A percentile compares a stretch with the other conserved stretches of the same genome.
phyloP scores from a whole-genome alignment of 768 basidiomycete species.

The Terana coerulea region DNA sequence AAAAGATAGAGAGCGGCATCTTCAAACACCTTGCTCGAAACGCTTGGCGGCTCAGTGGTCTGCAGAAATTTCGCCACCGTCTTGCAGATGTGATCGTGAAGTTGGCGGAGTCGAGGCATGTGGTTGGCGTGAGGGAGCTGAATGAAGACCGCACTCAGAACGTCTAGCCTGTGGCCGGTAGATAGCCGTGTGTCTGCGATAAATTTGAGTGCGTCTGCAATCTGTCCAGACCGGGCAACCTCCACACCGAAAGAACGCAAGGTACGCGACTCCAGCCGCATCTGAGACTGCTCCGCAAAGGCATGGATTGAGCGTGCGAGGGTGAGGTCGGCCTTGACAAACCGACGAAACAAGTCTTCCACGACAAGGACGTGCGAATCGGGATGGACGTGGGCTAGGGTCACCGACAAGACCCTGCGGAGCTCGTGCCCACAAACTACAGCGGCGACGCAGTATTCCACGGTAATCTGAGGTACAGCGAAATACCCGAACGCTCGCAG shows the following conservation, averaged over 20 bases:
- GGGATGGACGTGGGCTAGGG: background rate
- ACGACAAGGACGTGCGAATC: background rate
- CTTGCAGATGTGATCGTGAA: background rate
- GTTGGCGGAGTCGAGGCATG: background rate
- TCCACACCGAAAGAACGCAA: background rate
- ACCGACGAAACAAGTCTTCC: background rate
- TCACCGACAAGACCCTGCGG: background rate
- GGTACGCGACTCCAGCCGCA: background rate
- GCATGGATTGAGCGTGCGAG: background rate
- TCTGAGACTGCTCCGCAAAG: background rate
- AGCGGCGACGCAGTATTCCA: conserved; percentile 3
- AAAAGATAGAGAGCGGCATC: background rate
- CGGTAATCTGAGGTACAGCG: background rate
- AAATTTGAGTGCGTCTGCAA: background rate
- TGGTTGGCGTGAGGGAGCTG: background rate
- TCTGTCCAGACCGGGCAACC: background rate
- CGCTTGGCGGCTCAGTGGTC: background rate
- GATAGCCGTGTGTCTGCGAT: background rate
- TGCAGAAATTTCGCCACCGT: background rate
- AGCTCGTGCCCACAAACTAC: background rate
- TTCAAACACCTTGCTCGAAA: background rate
- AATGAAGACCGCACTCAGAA: background rate
- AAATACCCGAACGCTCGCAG: background rate
- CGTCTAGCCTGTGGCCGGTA: background rate
- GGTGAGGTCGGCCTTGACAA: background rate